Conservation (phyloP, 306 rosid species). For the Gleditsia sinensis region DNA sequence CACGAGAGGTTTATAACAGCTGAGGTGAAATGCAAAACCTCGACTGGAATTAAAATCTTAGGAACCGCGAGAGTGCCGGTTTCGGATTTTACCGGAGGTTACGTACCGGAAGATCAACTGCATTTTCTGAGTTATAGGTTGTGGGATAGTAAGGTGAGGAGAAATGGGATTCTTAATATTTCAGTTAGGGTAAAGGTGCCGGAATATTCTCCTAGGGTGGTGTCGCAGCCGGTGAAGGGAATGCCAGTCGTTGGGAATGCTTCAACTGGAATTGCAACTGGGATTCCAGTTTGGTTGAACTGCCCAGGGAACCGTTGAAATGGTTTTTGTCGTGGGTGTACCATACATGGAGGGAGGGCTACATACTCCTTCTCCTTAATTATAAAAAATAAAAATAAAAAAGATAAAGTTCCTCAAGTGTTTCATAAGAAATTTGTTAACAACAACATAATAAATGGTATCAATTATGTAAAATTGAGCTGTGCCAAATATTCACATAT, state of each 20-base stretch:
- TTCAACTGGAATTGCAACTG: conserved; percentile 46
- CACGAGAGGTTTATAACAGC: conserved; percentile 40
- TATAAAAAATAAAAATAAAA: too few species aligned
- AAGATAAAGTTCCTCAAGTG: too few species aligned
- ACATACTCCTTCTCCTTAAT: too few species aligned
- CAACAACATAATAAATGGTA: too few species aligned
- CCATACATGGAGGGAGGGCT: too few species aligned
- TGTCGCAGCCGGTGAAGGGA: conserved; percentile 4
- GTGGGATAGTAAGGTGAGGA: conserved; percentile 57
- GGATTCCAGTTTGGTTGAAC: conserved; percentile 49
- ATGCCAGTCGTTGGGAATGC: conserved; percentile 24
- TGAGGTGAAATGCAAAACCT: conserved; percentile 54
- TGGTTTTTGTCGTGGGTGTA: too few species aligned
- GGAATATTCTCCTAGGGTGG: background rate
- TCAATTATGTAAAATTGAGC: too few species aligned
- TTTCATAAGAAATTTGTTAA: too few species aligned
- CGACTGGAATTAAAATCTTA: conserved; percentile 33
- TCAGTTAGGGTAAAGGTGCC: conserved; percentile 53
- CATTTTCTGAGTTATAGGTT: conserved; percentile 76
- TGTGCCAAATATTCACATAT: too few species aligned
- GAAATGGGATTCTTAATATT: conserved; percentile 71
- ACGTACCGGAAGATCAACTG: conserved; percentile 50
- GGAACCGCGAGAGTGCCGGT: conserved; percentile 56
- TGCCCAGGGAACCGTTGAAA: too few species aligned
- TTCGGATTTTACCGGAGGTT: conserved; percentile 56